Evolutionary conservation across 768 basidiomycete genomes (phyloP).

Genomic region (Podaxis carcinomalis): DNA sequence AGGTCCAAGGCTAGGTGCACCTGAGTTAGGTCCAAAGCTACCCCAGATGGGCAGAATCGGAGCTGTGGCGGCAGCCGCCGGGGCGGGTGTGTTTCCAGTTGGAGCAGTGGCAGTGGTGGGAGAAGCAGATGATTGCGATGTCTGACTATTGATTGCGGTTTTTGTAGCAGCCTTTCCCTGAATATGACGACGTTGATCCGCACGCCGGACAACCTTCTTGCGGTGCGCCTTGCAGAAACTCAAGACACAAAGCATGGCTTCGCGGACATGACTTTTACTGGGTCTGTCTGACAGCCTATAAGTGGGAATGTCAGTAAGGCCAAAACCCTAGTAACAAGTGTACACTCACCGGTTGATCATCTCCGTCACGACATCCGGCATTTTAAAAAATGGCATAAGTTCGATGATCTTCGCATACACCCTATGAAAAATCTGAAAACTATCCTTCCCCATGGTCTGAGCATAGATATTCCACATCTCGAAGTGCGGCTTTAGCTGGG

Average conservation of each 20-base stretch:
- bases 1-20: not conserved
- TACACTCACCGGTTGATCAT: slow-evolving; percentile 47
- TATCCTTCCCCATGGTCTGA: slow-evolving; percentile 31
- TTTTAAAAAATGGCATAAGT: slow-evolving; percentile 55
- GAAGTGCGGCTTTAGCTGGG: slow-evolving; percentile 51
- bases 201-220: slow-evolving; percentile 25
- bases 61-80: not conserved
- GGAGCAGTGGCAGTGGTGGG: not conserved
- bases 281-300: slow-evolving; percentile 50
- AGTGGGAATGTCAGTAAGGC: not conserved
- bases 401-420: slow-evolving; percentile 41
- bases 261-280: slow-evolving; percentile 46
- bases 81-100: not conserved
- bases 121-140: not conserved
- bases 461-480: slow-evolving; percentile 51
- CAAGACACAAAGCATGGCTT: slow-evolving; percentile 45
- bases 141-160: slow-evolving; percentile 4
- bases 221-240: slow-evolving; percentile 48
- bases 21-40: not conserved
- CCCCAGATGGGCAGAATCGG: not conserved
- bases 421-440: slow-evolving; percentile 28
- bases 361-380: slow-evolving; percentile 47
- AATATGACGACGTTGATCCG: slow-evolving; percentile 18
- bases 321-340: not conserved
- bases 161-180: slow-evolving; percentile 15